A percentile compares a stretch with the other conserved stretches of the same genome.
Evolutionary conservation across 495 filamentous ascomycete genomes (phyloP).

Genomic region (Trichoderma asperelloides): DNA sequence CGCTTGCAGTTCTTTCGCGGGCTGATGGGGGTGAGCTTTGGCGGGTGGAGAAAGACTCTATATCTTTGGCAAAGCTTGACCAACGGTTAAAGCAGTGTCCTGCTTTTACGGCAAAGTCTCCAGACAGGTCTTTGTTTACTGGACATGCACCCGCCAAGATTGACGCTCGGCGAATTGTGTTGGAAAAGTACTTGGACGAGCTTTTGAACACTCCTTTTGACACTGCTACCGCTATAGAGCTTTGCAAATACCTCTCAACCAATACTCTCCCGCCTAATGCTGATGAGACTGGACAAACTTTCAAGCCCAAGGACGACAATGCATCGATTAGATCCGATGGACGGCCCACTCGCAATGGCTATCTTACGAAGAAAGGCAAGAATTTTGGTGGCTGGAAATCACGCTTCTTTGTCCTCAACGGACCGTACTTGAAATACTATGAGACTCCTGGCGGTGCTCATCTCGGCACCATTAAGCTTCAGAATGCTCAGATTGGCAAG

Average conservation of each 20-base stretch:
- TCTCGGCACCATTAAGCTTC: constrained; percentile 85
- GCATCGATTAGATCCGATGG: constrained; percentile 46
- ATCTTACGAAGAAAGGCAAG: constrained; percentile 92
- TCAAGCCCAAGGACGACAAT: constrained; percentile 30
- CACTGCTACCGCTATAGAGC: constrained; percentile 63
- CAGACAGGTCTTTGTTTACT: constrained; percentile 77
- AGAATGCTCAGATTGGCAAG: constrained; percentile 88
- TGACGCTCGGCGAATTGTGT: constrained; percentile 70
- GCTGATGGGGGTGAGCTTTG: constrained; percentile 75
- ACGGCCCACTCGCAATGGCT: constrained; percentile 72
- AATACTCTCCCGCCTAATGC: constrained; percentile 72
- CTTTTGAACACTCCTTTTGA: constrained; percentile 76
- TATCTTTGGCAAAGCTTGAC: constrained; percentile 74
- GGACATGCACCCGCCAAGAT: constrained; percentile 93
- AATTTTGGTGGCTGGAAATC: constrained; percentile 99
- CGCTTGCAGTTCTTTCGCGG: constrained; percentile 72
- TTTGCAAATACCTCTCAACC: constrained; percentile 83
- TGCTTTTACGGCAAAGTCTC: constrained; percentile 59
- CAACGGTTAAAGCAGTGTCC: constrained; percentile 62
- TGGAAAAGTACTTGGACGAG: constrained; percentile 78
- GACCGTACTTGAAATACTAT: constrained; percentile 82
- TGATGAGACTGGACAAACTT: constrained; percentile 49
- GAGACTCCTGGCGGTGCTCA: constrained; percentile 82
- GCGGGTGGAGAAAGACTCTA: constrained; percentile 86
- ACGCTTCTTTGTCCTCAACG: constrained; percentile 85